A percentile compares a stretch with the other conserved stretches of the same genome.
phyloP scores from a whole-genome alignment of 2,329 filamentous ascomycete genomes.

The Lomentospora prolificans region DNA sequence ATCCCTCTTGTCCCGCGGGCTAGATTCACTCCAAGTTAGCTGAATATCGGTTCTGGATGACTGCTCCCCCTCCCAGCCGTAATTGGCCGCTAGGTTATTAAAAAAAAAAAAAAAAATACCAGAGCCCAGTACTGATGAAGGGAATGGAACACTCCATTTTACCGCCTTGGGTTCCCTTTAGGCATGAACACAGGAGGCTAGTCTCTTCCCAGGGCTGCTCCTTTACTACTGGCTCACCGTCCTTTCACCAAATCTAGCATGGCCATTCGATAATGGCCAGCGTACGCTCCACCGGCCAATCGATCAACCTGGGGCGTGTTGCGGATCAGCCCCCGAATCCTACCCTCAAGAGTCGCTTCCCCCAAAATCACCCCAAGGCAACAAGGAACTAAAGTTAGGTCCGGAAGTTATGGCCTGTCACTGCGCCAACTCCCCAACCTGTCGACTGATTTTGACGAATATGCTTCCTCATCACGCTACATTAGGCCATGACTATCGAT shows the following conservation, averaged over 20 bases:
- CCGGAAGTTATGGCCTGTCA: constrained; percentile 1
- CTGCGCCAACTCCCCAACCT: neutral
- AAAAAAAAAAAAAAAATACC: too few relatives aligned
- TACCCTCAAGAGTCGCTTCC: neutral
- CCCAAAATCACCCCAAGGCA: too few relatives aligned
- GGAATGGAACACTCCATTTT: too few relatives aligned
- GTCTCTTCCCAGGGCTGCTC: neutral
- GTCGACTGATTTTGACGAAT: neutral
- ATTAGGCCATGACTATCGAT: neutral
- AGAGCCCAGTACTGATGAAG: too few relatives aligned
- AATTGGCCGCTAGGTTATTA: too few relatives aligned
- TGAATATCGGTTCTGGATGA: too few relatives aligned
- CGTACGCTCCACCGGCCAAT: neutral
- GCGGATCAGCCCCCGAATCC: neutral
- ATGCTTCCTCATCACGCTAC: neutral
- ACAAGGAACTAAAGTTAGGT: too few relatives aligned
- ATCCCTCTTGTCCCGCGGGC: too few relatives aligned
- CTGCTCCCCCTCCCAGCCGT: too few relatives aligned
- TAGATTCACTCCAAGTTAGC: too few relatives aligned
- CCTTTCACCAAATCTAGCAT: neutral
- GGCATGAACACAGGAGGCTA: neutral
- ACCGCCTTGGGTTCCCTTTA: constrained; percentile 1
- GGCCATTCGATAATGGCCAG: neutral
- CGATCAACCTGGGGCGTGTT: neutral
- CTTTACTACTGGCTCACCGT: neutral